Evolutionary conservation across 2,329 filamentous ascomycete species (phyloP), one percentile per base, ranked within the genome.

Genomic region (Tympanopsis confertula): DNA sequence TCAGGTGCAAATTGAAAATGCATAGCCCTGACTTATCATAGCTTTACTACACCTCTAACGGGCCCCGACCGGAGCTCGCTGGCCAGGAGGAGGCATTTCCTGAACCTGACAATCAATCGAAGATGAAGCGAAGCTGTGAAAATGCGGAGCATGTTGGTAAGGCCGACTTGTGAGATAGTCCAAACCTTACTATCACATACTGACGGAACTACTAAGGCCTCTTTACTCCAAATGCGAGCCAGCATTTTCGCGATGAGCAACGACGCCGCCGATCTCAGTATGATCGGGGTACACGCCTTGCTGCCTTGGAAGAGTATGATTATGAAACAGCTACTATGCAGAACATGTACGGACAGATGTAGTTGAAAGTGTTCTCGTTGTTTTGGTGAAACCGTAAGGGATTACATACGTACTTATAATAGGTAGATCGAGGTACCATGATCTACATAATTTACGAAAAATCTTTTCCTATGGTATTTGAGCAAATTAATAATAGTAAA

Each of bases 81-180:
- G 86, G 86, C 2, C 63, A 74, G 20, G 85, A 93, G 57, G 80
- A 86, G 47, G 55, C 63, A 0, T 94, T 94, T 48, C 86, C 86
- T 0, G 63, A 66, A 1, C 81, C 86, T 0, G 86, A 94, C 61
- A 94, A 94, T 51, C 71, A 78, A 39, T 84, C 82, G 1, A 94
- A 94, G 63, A 81, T 91, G 68, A 82, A 86, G 60, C 74, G 87
- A 42, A 91, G 84, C 47, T 82, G 84, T 42, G 84, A 93, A 54
- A 93, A 91, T 54, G 86, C 86, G 2, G 82, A 86, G 53, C 79
- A 86, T 51, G 77, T 89, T 47, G 87, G 87, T 77, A 55, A 56
- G 79, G 68, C 37, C 39, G 10, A 19, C 3, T 22, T 7, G 20
- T n/a, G n/a, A n/a, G n/a, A n/a, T 30, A 29, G 35, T 14, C 35